These are phyloP conservation scores for Paecilomyces formosus DNA, from an alignment of 2,329 filamentous ascomycete genomes.

Conservation along the genomic window DNA sequence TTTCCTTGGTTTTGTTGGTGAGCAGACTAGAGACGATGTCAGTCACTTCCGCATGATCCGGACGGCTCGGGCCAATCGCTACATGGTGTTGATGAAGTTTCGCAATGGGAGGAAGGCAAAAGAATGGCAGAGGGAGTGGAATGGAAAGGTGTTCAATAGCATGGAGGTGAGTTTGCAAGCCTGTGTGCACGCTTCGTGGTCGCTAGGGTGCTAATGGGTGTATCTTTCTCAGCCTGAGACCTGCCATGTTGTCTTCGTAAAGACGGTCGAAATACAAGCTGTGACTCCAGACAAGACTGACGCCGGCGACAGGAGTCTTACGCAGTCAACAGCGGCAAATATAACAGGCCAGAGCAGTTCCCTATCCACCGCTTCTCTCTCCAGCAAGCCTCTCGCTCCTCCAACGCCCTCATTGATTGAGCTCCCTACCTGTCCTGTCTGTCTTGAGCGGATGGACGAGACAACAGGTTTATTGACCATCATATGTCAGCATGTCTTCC, in stretches of 20 bases:
- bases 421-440: constrained; percentile 91
- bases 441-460: constrained; percentile 96
- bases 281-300: constrained; percentile 45
- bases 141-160: constrained; percentile 86
- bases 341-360: constrained; percentile 24
- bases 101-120: constrained; percentile 64
- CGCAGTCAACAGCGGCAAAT: constrained; percentile 36
- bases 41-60: constrained; percentile 93
- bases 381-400: constrained; percentile 58
- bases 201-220: constrained; percentile 10
- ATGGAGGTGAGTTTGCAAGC: constrained; percentile 60
- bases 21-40: constrained; percentile 76
- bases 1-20: constrained; percentile 84
- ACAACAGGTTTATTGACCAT: constrained; percentile 93
- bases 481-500: constrained; percentile 94
- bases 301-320: constrained; percentile 58
- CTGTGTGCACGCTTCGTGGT: constrained; percentile 7
- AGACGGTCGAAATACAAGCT: constrained; percentile 77
- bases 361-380: constrained; percentile 38
- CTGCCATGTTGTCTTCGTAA: constrained; percentile 91
- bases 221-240: constrained; percentile 62
- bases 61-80: constrained; percentile 80
- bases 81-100: constrained; percentile 95
- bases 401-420: constrained; percentile 80
- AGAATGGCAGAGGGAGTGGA: constrained; percentile 78